Conservation (phyloP, 495 filamentous ascomycete species). For the Tuber microsphaerosporum region DNA sequence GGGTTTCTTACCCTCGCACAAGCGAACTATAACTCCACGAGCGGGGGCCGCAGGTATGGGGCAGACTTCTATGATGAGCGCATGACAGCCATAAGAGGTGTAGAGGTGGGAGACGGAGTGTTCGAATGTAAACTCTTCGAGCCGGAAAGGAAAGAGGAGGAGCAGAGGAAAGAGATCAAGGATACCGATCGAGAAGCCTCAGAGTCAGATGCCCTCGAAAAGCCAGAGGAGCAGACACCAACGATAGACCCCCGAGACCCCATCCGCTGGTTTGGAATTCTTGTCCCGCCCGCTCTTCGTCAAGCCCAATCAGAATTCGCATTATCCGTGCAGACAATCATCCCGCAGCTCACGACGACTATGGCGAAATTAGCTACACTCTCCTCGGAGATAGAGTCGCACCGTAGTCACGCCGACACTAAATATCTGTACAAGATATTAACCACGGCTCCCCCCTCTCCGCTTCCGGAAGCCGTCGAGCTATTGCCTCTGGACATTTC, state of each 20-base stretch:
- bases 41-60: slow-evolving; percentile 41
- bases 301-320: slow-evolving; percentile 42
- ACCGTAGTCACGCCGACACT: background rate
- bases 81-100: slow-evolving; percentile 43
- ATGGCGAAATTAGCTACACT: slow-evolving; percentile 7
- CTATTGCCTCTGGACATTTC: slow-evolving; percentile 9
- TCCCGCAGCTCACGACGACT: slow-evolving; percentile 23
- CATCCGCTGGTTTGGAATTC: slow-evolving; percentile 47
- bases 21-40: slow-evolving; percentile 45
- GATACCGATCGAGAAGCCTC: background rate
- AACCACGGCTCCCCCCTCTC: slow-evolving; percentile 7
- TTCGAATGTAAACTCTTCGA: slow-evolving; percentile 11
- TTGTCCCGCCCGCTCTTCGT: slow-evolving; percentile 45
- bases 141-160: background rate
- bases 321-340: background rate
- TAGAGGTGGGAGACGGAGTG: slow-evolving; percentile 33
- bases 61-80: slow-evolving; percentile 47
- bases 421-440: slow-evolving; percentile 19
- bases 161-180: background rate
- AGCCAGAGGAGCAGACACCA: slow-evolving; percentile 2
- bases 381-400: slow-evolving; percentile 5
- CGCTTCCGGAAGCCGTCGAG: slow-evolving; percentile 11
- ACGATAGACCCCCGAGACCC: slow-evolving; percentile 40
- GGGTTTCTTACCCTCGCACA: slow-evolving; percentile 45
- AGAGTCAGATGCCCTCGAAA: background rate